Evolutionary conservation across 129 eudicot genomes (phyloP), one percentile per base, ranked within the genome.

Genomic region (Flaveria sonorensis): DNA sequence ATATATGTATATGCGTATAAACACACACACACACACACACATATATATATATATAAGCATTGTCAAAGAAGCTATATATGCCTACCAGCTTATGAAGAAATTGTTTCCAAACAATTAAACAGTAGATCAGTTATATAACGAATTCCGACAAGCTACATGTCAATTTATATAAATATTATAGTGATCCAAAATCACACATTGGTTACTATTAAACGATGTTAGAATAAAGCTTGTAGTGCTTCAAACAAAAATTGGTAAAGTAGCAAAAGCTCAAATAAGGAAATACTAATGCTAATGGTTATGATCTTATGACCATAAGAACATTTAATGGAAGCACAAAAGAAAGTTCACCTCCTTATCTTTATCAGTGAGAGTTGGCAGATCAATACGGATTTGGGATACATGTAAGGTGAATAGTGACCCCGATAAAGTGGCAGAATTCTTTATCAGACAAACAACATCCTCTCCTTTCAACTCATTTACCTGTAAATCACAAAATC

Each of bases 291-390:
- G 47, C 10, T 21, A 19, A 28, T 30, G 39, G 28, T 7, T 55
- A 59, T 6, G 63, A 46, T 32, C 55, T 71, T 32, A 45, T 48
- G 19, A 21, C 28, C 66, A 10, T 61, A 48, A 43, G 28, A 71
- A 53, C 18, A 82, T 61, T 15, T 21, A 55, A 60, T 12, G 40
- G 42, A 62, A 47, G 0, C 10, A 68, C 13, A 43, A 72, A 30
- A 53, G 56, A 45, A 47, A 52, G 30, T 73, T 86, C 62, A 88
- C 96, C 96, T 89, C 91, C 85, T 89, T 92, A 73, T 92, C 97
- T 75, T 87, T 86, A 65, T 89, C 93, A n/a, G 96, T 87, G 23
- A 92, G 96, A 51, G 97, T 92, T 56, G 97, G 97, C 71, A 87
- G 82, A 62, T 92, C 91, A 74, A 92, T 92, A 57, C 74, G 96